Evolutionary conservation across 2,329 filamentous ascomycete species (phyloP), one percentile per base, ranked within the genome.

Genomic region (Colletotrichum falcatum): DNA sequence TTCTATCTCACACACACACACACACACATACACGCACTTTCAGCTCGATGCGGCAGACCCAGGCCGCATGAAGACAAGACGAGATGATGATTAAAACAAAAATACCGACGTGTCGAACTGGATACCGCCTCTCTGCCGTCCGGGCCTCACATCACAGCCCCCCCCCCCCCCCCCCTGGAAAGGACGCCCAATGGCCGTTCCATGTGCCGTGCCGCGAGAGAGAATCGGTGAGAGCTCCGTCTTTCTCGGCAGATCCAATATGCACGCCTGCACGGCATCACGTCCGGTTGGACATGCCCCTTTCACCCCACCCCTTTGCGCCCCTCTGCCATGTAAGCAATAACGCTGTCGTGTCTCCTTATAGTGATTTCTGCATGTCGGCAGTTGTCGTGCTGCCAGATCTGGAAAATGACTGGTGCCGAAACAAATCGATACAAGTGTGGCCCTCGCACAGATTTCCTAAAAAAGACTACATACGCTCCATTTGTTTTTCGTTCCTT

Each of bases 181-280:
- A 14, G 8, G 12, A 6, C 35, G 37, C 37, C 8, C 44, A 44
- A 39, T 48, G 48, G 48, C 35, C 26, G 28, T 55, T 37, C 35
- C 37, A 59, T 28, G 16, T 64, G 30, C 26, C 33, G 37, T 35
- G 48, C 46, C 12, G 30, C 33, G 46, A 49, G 62, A 49, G 62
- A 49, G 30, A 55, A 20, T 16, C 33, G 54, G 54, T 30, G 53
- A 39, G 66, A 69, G 55, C 55, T n/a, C 66, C 48, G 37, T 53
- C 30, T 42, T n/a, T n/a, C 33, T 51, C 16, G 23, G 23, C 55
- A 59, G 48, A 39, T 53, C 8, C 26, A 48, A 26, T n/a, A 54
- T 44, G 66, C 55, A 70, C 37, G 44, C 61, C 48, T 55, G 33
- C 48, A 61, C 66, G 66, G 46, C 39, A 55, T 55, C 20, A 26